Conservation (phyloP, 129 eudicot genomes). For the Mikania micrantha region DNA sequence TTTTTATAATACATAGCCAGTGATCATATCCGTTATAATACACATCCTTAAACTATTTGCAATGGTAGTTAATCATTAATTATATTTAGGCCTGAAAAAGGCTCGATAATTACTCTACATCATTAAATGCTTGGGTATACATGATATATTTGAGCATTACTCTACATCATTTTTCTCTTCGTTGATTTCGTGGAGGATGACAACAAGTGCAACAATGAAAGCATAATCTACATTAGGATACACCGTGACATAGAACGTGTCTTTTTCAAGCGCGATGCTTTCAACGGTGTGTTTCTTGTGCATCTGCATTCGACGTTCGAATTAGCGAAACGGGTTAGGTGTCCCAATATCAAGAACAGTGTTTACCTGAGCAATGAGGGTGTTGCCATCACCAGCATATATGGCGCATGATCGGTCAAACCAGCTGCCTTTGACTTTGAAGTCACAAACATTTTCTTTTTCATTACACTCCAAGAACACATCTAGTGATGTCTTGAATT, state of each 20-base stretch:
- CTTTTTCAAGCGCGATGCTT: conserved; percentile 44
- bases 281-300: conserved; percentile 34
- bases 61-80: too few species aligned
- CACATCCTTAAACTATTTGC: too few species aligned
- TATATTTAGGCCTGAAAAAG: too few species aligned
- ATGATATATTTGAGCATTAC: not conserved
- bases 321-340: not conserved
- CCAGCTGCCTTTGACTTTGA: conserved; percentile 39
- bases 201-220: conserved; percentile 44
- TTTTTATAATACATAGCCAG: too few species aligned
- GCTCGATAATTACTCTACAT: too few species aligned
- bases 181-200: conserved; percentile 37
- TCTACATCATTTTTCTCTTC: conserved; percentile 22
- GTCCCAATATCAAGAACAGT: not conserved
- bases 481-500: conserved; percentile 28
- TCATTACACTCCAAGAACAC: conserved; percentile 27
- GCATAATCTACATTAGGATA: conserved; percentile 46
- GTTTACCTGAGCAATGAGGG: conserved; percentile 34
- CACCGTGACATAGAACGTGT: conserved; percentile 41
- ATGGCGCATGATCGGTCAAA: conserved; percentile 33
- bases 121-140: not conserved
- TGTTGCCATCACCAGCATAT: conserved; percentile 21
- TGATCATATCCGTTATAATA: too few species aligned
- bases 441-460: conserved; percentile 24
- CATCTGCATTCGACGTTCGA: conserved; percentile 27